Evolutionary conservation across 1,139 yeast genomes (phyloP), one percentile per base, ranked within the genome.

Genomic region (Debaryomyces sp.): DNA sequence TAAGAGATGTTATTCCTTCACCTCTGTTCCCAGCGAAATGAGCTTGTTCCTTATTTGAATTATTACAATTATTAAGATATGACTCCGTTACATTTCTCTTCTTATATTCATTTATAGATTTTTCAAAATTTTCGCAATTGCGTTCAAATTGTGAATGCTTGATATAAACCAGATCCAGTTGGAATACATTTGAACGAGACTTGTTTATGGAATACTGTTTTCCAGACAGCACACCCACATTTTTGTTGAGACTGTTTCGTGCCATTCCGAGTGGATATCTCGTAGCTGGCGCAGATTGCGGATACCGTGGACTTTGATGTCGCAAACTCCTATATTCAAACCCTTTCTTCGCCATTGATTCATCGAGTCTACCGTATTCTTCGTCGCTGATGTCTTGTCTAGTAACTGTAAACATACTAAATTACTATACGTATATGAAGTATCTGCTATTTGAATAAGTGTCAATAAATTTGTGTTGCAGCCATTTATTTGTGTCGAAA

Each of bases 391-490:
- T 5, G 15, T 35, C 15, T 22, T 12, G 26, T 4, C 2, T 21
- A 22, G 15, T 12, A 21, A 3, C 5, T 9, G 8, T 12, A 22
- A 6, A 24, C 38, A 35, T 35, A 10, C 26, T 35, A 17, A n/a
- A n/a, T n/a, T n/a, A 15, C 30, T 17, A n/a, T 32, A 12, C n/a
- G 30, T 27, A 17, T 9, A 10, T n/a, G 22, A 17, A n/a, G 5
- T 32, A 32, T 32, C 5, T 12, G 5, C 9, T 4, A 21, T 7
- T 7, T 12, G 5, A 21, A 22, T 0, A 4, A 21, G 27, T 23
- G 17, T 5, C 30, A 4, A 12, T 26, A 27, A 39, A 41, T 47
- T 50, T 50, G 53, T 50, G 53, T 50, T 48, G 53, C 53, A 50
- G 51, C 53, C 53, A 45, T 50, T 50, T 50, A 49, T 27, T 27